These are phyloP conservation scores for Eutrema yunnanense DNA, from an alignment of 345 rosid species.

Conservation along the genomic window DNA sequence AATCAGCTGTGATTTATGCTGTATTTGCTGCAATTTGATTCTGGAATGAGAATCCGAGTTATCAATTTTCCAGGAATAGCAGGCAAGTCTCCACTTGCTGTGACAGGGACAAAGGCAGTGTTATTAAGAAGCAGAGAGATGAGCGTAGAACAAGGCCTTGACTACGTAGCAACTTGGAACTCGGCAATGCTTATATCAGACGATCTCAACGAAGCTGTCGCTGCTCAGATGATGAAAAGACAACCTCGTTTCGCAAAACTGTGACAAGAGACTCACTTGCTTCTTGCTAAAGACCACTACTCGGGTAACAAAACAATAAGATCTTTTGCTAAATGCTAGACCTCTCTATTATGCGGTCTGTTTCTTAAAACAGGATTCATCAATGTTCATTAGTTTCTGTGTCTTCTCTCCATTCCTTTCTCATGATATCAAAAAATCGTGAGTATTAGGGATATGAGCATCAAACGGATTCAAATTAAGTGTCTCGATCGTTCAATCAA, in stretches of 20 bases:
- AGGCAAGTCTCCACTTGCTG: slow-evolving; percentile 70
- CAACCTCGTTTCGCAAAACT: slow-evolving; percentile 67
- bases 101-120: slow-evolving; percentile 74
- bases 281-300: neutral
- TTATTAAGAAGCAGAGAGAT: slow-evolving; percentile 63
- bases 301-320: neutral
- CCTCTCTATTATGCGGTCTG: no score
- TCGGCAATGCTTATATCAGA: slow-evolving; percentile 65
- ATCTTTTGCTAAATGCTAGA: neutral
- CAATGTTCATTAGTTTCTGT: neutral
- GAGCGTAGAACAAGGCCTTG: slow-evolving; percentile 75
- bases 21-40: neutral
- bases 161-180: slow-evolving; percentile 86
- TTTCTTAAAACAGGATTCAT: no score
- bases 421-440: neutral
- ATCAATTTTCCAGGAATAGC: slow-evolving; percentile 41
- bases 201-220: slow-evolving; percentile 59
- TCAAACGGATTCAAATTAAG: neutral
- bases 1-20: no score
- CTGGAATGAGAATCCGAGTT: neutral
- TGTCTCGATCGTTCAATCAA: neutral
- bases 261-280: slow-evolving; percentile 19
- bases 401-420: neutral
- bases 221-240: slow-evolving; percentile 47
- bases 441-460: neutral